Base-by-base conservation (phyloP, 805 yeast genomes). In the Saturnispora zaruensis region DNA sequence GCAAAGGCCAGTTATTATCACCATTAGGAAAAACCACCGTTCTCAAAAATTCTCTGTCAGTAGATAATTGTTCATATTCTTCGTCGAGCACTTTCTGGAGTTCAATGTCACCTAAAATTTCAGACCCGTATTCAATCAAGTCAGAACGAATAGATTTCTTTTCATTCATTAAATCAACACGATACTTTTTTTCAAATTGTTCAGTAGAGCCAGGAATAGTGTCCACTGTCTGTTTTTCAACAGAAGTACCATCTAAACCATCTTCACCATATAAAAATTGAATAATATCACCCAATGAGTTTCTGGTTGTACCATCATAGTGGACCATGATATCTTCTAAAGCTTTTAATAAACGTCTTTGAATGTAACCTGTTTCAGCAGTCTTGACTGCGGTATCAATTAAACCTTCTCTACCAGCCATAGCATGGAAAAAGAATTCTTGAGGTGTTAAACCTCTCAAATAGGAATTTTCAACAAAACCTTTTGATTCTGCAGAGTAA, bases 341-440 rank as follows among this genome's bases (percentile, higher is more conserved):
- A 69, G 93, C 99, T 69, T 93, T 93, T 54, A 96, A 91, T 70
- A 93, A 77, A 79, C 99, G 93, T 72, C 99, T 83, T 73, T 93
- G 99, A 67, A 93, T 77, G 71, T 93, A 93, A 65, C 99, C 99
- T 53, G 98, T 90, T 72, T 91, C 98, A 2, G 99, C 98, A 40
- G 99, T 93, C 69, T 93, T 93, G 45, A 93, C 99, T 14, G 99
- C 99, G 49, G 99, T 93, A 77, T 93, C 99, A 66, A 93, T 95
- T 66, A 93, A 76, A 76, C 99, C 99, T 74, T 93, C 99, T 78
- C 99, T 88, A 75, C 99, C 99, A 64, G 99, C 98, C 96, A 93
- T 93, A 48, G 98, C 97, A 67, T 93, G 99, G 84, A 93, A 93
- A 67, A 93, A 90, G 68, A 93, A 93, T 68, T 93, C 99, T 69